These are phyloP conservation scores for Talaromyces marneffei DNA, from an alignment of 2,329 filamentous ascomycete genomes.

Conservation along the genomic window DNA sequence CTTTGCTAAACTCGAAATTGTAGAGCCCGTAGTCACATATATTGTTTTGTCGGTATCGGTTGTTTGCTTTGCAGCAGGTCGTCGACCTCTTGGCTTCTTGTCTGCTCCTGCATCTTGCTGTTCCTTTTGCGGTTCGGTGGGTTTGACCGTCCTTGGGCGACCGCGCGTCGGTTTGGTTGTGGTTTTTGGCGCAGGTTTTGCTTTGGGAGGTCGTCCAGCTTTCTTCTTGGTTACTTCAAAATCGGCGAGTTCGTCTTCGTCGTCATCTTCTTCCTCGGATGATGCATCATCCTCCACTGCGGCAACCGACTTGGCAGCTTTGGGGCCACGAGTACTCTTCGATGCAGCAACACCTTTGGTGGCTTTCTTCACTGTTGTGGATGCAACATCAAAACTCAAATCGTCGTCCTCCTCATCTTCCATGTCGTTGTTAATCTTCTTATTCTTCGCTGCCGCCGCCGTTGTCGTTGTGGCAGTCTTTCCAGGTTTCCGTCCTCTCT, in stretches of 20 bases:
- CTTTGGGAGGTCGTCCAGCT: constrained; percentile 18
- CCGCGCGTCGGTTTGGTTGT: constrained; percentile 14
- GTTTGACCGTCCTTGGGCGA: constrained; percentile 10
- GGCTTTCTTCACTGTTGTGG: neutral
- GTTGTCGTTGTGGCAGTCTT: constrained; percentile 5
- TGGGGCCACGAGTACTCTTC: neutral
- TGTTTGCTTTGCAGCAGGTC: constrained; percentile 17
- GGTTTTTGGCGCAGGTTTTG: constrained; percentile 14
- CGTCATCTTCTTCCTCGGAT: constrained; percentile 15
- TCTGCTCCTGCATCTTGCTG: constrained; percentile 11
- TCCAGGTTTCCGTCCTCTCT: constrained; percentile 10
- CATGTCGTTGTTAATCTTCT: neutral
- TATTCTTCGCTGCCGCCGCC: constrained; percentile 3
- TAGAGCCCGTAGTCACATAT: constrained; percentile 22
- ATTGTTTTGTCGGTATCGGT: constrained; percentile 17
- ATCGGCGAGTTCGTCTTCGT: constrained; percentile 23
- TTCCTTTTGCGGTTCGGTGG: constrained; percentile 19
- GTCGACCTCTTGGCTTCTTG: constrained; percentile 25
- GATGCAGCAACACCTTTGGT: constrained; percentile 7
- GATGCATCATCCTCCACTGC: neutral
- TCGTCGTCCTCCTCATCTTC: constrained; percentile 9
- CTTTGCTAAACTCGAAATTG: constrained; percentile 22
- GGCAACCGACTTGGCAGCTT: neutral
- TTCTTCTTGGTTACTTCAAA: constrained; percentile 21
- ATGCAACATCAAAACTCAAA: neutral